Evolutionary conservation across 305 asterid species (phyloP).

Genomic region (Fraxinus ornus): DNA sequence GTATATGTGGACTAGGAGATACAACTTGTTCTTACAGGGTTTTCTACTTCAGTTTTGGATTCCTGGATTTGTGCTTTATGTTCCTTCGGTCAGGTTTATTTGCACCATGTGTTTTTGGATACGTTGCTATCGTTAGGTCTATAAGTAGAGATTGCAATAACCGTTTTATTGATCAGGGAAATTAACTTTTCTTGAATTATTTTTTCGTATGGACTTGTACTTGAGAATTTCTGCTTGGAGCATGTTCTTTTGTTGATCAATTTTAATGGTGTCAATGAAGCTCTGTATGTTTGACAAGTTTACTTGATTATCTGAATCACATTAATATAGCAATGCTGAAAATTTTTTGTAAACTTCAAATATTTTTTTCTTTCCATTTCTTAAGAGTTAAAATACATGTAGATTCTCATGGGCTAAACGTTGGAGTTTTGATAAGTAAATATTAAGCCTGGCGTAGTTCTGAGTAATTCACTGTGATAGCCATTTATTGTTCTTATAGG

Average conservation of each 20-base stretch:
- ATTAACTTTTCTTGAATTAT: background rate
- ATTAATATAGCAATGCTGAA: background rate
- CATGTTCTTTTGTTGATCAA: background rate
- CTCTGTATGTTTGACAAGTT: background rate
- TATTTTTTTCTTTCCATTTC: background rate
- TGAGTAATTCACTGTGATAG: background rate
- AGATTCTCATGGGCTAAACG: background rate
- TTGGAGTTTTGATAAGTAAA: background rate
- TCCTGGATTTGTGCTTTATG: background rate
- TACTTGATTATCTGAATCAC: background rate
- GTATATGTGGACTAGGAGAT: background rate
- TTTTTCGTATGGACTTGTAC: background rate
- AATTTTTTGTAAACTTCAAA: background rate
- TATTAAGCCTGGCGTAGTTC: background rate
- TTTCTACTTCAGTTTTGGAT: background rate
- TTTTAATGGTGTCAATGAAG: background rate
- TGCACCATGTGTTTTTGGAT: background rate
- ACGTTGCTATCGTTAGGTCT: background rate
- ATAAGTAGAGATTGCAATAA: background rate
- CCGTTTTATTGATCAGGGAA: background rate
- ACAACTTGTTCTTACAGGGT: slow-evolving; percentile 11
- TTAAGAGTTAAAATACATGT: background rate
- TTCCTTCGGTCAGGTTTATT: background rate
- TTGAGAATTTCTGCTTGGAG: background rate
- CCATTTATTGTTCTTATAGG: background rate